phyloP scores from a whole-genome alignment of 2,329 filamentous ascomycete genomes.

The Akanthomyces muscarius region DNA sequence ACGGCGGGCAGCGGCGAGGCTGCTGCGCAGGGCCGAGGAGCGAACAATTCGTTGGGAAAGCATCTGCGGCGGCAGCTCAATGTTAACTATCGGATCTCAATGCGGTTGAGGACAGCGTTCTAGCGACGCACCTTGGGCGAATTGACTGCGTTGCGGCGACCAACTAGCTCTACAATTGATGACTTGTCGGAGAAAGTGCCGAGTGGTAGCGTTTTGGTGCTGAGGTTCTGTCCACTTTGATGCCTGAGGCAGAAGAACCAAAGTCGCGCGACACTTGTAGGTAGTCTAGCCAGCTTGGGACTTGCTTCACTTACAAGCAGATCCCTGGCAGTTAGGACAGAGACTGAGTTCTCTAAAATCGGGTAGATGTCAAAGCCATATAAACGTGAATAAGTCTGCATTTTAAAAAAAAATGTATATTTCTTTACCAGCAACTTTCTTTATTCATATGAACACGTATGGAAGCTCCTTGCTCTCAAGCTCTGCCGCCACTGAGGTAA shows the following conservation, averaged over 20 bases:
- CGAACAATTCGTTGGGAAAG: constrained; percentile 56
- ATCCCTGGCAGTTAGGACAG: background rate
- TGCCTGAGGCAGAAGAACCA: constrained; percentile 33
- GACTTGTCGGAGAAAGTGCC: constrained; percentile 28
- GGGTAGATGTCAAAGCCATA: background rate
- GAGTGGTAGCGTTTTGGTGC: constrained; percentile 18
- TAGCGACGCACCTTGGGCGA: constrained; percentile 30
- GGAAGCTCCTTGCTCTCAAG: background rate
- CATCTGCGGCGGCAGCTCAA: constrained; percentile 45
- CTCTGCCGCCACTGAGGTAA: background rate
- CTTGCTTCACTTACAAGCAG: background rate
- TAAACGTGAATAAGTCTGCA: background rate
- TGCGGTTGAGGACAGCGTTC: background rate
- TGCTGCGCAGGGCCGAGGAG: constrained; percentile 41
- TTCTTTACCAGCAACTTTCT: background rate
- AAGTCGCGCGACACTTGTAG: constrained; percentile 22
- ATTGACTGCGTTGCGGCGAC: constrained; percentile 29
- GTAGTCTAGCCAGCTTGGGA: constrained; percentile 20
- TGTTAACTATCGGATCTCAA: constrained; percentile 17
- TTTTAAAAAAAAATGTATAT: no score
- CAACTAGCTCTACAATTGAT: constrained; percentile 35
- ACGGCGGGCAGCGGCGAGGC: constrained; percentile 44
- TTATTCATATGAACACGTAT: background rate
- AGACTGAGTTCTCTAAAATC: no score
- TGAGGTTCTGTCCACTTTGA: constrained; percentile 21